Evolutionary conservation across 1,284 basidiomycete genomes (phyloP), one percentile per base, ranked within the genome.

Genomic region (Papiliotrema terrestris): DNA sequence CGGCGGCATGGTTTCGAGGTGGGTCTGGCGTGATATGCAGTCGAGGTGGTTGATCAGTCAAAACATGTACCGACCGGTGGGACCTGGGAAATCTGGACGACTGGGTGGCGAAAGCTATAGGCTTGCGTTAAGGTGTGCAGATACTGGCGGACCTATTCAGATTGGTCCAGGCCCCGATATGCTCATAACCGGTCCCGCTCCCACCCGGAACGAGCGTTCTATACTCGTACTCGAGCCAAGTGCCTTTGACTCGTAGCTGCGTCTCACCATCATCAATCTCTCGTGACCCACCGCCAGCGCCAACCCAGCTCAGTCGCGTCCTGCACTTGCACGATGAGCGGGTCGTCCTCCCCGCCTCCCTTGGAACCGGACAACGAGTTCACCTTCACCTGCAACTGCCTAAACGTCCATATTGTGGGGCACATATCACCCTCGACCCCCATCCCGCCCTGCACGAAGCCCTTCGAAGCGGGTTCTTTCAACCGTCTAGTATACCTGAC

Each of bases 1-100:
- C 9, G 71, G 69, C 1, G 75, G 69, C 75, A 77, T 77, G 35
- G 39, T 57, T n/a, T 25, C 23, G 52, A 32, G 46, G 9, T 75
- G 75, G 25, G 41, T 56, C n/a, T 32, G 17, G 22, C 13, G 19
- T 6, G 20, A 23, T 49, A 47, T 13, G 19, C 3, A 47, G 14
- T 39, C 19, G 32, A 5, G 17, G n/a, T 23, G 15, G n/a, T 23
- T 17, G 20, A 8, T 45, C 23, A 5, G 43, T 45, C 25, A 45
- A 23, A 45, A 42, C 39, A 42, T 8, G 15, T 8, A 4, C 44
- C 5, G 29, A 42, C n/a, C n/a, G 22, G 41, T 42, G n/a, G 38
- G 37, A 41, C 22, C 37, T 19, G 32, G n/a, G 29, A 23, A 48
- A 39, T 20, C 47, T 22, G 23, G 43, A 19, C 26, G 1, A 11